Conservation (phyloP, 805 yeast genomes). For the Nakazawaea anatomiae region DNA sequence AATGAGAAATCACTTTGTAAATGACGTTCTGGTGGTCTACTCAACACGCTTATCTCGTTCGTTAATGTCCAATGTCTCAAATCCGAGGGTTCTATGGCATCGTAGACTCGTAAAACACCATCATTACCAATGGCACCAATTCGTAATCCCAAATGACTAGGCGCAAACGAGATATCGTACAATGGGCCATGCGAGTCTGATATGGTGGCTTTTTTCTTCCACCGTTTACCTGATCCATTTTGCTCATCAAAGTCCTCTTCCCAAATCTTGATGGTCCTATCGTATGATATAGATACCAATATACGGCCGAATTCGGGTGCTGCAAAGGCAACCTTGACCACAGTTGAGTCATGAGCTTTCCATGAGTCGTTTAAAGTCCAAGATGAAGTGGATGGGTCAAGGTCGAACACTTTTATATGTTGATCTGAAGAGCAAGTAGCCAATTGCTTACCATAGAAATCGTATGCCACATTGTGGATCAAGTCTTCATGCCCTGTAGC, state of each 20-base stretch:
- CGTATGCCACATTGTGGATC: slow-evolving; percentile 85
- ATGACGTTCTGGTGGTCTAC: slow-evolving; percentile 69
- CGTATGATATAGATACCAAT: slow-evolving; percentile 84
- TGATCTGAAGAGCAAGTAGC: slow-evolving; percentile 97
- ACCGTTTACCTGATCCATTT: slow-evolving; percentile 73
- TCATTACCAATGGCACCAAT: slow-evolving; percentile 87
- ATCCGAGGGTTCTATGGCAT: slow-evolving; percentile 86
- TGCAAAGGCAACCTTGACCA: slow-evolving; percentile 85
- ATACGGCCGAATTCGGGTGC: slow-evolving; percentile 90
- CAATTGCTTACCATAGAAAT: slow-evolving; percentile 84
- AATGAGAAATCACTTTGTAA: slow-evolving; percentile 81
- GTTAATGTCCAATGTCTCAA: slow-evolving; percentile 75
- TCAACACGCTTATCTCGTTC: slow-evolving; percentile 61
- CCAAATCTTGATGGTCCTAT: slow-evolving; percentile 85
- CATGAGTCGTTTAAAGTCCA: slow-evolving; percentile 88
- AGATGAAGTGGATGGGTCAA: slow-evolving; percentile 55
- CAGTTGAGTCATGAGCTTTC: slow-evolving; percentile 91
- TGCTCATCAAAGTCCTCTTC: slow-evolving; percentile 81
- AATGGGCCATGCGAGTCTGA: slow-evolving; percentile 87
- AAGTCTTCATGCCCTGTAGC: slow-evolving; percentile 91
- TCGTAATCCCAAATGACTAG: slow-evolving; percentile 73
- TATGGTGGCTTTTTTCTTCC: slow-evolving; percentile 70
- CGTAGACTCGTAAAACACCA: slow-evolving; percentile 79
- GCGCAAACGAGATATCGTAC: slow-evolving; percentile 87
- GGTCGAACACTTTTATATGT: slow-evolving; percentile 82